Base-by-base conservation (phyloP, 179 eudicot genomes). In the Camellia oleifera region DNA sequence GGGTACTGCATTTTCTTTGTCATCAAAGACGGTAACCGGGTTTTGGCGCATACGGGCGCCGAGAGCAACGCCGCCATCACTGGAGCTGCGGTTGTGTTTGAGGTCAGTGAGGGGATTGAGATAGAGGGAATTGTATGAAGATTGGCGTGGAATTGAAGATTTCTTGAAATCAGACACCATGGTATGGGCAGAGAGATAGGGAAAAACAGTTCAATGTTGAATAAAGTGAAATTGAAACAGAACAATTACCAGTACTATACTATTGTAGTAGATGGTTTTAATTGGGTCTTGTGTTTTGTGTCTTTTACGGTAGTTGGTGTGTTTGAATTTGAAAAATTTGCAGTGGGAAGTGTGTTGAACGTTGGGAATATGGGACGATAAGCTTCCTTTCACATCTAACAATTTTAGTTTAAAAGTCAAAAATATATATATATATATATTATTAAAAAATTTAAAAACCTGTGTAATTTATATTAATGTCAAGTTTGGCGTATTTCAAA, bases 21-120 rank as follows among this genome's bases (percentile, higher is more conserved):
- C 89, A 54, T 40, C 77, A 44, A 4, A 9, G 0, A 7, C 18
- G 50, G 11, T 62, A 42, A 45, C 14, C 23, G 45, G 45, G 40
- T 40, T 52, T 46, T 79, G 62, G 3, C 11, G 42, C 50, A 54
- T 60, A 7, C 82, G 85, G 3, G 92, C 86, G n/a, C 40, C 26
- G n/a, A 45, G 56, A 72, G 15, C 45, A 15, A 50, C 56, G 78
- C 69, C 80, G 9, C 85, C 87, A 53, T 87, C 89, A 61, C 87
- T 82, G 63, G 46, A 77, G 82, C 90, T 85, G 2, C 86, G 87
- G 74, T 76, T 83, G 85, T 82, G 87, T 48, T 85, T 86, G 64
- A 82, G 81, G 78, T 91, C 96, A 54, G 78, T 88, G 32, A 94
- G 88, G 15, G 97, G 98, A 54, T 90, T 91, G 46, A 77, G 76